phyloP scores from a whole-genome alignment of 2,329 filamentous ascomycete genomes.

The Neonectria faginata region DNA sequence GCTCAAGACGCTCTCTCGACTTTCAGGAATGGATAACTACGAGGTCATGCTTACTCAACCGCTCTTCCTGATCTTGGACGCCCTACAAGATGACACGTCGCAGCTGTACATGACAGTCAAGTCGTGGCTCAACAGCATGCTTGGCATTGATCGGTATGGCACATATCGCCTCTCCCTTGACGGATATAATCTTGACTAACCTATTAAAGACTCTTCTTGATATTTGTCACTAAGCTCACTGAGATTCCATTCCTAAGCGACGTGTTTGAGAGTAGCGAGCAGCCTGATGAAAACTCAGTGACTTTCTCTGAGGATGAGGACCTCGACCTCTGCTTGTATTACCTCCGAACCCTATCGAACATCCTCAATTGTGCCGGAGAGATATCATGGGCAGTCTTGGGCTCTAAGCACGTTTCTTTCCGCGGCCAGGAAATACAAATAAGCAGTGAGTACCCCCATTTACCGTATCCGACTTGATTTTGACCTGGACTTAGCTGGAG shows the following conservation, averaged over 20 bases:
- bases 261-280: constrained; percentile 32
- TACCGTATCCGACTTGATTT: constrained; percentile 3
- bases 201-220: constrained; percentile 65
- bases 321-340: constrained; percentile 81
- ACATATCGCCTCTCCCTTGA: neutral
- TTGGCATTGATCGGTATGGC: constrained; percentile 71
- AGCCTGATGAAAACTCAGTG: constrained; percentile 29
- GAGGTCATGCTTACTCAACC: constrained; percentile 83
- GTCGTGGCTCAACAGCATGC: constrained; percentile 79
- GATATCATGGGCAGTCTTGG: constrained; percentile 76
- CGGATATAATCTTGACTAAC: constrained; percentile 27
- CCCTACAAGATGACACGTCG: constrained; percentile 76
- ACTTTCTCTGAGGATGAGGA: constrained; percentile 70
- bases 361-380: constrained; percentile 76
- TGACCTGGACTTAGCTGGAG: constrained; percentile 55
- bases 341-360: constrained; percentile 79
- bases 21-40: constrained; percentile 71
- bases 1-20: constrained; percentile 52
- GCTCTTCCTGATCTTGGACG: constrained; percentile 83
- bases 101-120: constrained; percentile 82
- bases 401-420: constrained; percentile 64
- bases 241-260: constrained; percentile 63
- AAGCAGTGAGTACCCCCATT: constrained; percentile 58
- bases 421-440: constrained; percentile 49
- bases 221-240: constrained; percentile 70